phyloP scores from a whole-genome alignment of 2,329 filamentous ascomycete genomes.

The Cytospora mali region DNA sequence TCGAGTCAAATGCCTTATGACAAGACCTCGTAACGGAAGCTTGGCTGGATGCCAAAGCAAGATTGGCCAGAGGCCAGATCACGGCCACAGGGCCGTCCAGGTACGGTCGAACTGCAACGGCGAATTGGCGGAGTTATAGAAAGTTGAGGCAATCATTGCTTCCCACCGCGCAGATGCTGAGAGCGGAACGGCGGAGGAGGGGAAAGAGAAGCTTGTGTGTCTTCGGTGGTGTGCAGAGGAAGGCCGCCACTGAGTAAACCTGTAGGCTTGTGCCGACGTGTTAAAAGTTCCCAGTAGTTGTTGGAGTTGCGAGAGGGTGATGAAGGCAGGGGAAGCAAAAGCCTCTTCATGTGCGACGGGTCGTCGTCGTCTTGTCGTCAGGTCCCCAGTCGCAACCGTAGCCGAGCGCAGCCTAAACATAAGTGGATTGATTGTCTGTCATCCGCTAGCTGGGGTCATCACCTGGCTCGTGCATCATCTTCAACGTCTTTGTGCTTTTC shows the following conservation, averaged over 20 bases:
- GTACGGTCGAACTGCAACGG: constrained; percentile 9
- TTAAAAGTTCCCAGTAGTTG: not conserved
- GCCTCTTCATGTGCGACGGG: not conserved
- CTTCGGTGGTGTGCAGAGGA: not conserved
- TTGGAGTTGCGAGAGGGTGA: not conserved
- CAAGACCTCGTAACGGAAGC: not conserved
- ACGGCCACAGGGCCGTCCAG: constrained; percentile 19
- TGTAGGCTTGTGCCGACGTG: not conserved
- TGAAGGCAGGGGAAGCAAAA: not conserved
- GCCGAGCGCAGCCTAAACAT: not conserved
- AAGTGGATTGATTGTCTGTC: constrained; percentile 4
- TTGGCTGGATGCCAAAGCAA: constrained; percentile 11
- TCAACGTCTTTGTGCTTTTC: not conserved
- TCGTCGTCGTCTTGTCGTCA: not conserved
- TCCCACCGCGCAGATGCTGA: constrained; percentile 1
- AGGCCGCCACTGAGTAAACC: not conserved
- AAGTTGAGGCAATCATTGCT: constrained; percentile 23
- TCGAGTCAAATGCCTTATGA: not conserved
- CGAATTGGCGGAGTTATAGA: constrained; percentile 1
- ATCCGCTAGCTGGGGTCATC: constrained; percentile 7
- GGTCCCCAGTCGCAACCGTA: not conserved
- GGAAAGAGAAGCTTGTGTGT: not conserved
- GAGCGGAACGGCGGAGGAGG: not conserved
- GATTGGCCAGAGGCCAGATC: constrained; percentile 10
- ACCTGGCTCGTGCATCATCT: constrained; percentile 20